phyloP scores from a whole-genome alignment of 805 yeast species.

The Yueomyces sp. region DNA sequence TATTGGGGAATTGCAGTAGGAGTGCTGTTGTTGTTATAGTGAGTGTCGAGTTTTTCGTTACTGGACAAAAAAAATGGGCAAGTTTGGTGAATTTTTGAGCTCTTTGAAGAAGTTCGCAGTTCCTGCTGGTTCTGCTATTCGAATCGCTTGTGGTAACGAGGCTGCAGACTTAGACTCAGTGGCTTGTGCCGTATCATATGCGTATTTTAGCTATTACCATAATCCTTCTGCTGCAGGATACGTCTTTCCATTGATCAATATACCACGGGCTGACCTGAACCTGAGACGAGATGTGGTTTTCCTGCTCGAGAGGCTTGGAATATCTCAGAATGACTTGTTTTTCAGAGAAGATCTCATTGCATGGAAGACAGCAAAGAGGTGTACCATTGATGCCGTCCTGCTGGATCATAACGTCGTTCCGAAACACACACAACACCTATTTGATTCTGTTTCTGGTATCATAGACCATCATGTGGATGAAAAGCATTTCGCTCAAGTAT shows the following conservation, averaged over 20 bases:
- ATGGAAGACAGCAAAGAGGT: conserved; percentile 4
- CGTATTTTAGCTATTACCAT: conserved; percentile 33
- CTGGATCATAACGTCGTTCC: conserved; percentile 77
- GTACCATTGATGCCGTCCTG: conserved; percentile 34
- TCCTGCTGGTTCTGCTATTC: not conserved
- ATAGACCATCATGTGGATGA: conserved; percentile 88
- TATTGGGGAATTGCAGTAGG: too few relatives aligned
- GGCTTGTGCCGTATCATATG: conserved; percentile 57
- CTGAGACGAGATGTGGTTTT: conserved; percentile 59
- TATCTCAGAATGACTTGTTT: conserved; percentile 37
- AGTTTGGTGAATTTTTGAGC: too few relatives aligned
- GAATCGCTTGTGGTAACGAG: conserved; percentile 50
- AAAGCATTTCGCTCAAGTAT: conserved; percentile 30
- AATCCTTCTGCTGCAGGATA: conserved; percentile 13
- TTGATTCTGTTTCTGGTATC: conserved; percentile 37
- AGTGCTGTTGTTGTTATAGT: too few relatives aligned
- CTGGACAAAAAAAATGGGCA: too few relatives aligned
- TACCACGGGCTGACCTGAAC: conserved; percentile 48
- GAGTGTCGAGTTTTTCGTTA: too few relatives aligned
- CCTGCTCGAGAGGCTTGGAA: conserved; percentile 34
- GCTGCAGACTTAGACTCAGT: conserved; percentile 86
- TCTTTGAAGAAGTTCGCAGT: too few relatives aligned
- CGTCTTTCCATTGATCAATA: conserved; percentile 63
- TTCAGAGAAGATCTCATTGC: conserved; percentile 54
- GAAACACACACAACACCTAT: conserved; percentile 27